Conservation (phyloP, 139 green algal genomes). For the Edaphochlamys debaryana region DNA sequence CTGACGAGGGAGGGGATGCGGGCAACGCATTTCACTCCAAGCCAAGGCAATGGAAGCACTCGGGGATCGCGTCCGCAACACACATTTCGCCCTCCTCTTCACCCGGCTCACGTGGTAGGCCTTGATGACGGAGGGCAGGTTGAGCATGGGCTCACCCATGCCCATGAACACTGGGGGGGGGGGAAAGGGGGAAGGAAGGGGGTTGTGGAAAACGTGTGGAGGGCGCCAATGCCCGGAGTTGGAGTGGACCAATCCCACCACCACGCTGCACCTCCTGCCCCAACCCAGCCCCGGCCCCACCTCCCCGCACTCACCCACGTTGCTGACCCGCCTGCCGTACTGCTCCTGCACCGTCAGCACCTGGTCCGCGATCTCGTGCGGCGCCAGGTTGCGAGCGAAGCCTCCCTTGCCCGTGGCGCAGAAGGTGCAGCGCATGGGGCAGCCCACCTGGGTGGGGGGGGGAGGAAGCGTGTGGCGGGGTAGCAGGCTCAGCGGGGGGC, state of each 20-base stretch:
- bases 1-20: too few relatives aligned
- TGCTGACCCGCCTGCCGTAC: constrained; percentile 80
- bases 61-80: too few relatives aligned
- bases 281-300: too few relatives aligned
- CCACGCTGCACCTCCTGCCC: too few relatives aligned
- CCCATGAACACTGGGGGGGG: constrained; percentile 96
- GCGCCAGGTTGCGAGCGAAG: constrained; percentile 93
- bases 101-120: constrained; percentile 67
- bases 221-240: too few relatives aligned
- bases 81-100: too few relatives aligned
- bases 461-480: background rate
- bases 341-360: constrained; percentile 82
- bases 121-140: constrained; percentile 81
- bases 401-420: constrained; percentile 98
- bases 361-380: constrained; percentile 96
- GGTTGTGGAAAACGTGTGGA: background rate
- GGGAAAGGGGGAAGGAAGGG: background rate
- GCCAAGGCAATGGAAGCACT: too few relatives aligned
- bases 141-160: constrained; percentile 83
- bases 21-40: too few relatives aligned
- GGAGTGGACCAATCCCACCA: background rate
- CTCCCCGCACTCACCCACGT: constrained; percentile 49
- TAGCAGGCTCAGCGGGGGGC: background rate
- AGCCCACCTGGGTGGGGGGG: constrained; percentile 83
- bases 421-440: constrained; percentile 97